phyloP scores from a whole-genome alignment of 805 yeast genomes.

The Candida suzukii region DNA sequence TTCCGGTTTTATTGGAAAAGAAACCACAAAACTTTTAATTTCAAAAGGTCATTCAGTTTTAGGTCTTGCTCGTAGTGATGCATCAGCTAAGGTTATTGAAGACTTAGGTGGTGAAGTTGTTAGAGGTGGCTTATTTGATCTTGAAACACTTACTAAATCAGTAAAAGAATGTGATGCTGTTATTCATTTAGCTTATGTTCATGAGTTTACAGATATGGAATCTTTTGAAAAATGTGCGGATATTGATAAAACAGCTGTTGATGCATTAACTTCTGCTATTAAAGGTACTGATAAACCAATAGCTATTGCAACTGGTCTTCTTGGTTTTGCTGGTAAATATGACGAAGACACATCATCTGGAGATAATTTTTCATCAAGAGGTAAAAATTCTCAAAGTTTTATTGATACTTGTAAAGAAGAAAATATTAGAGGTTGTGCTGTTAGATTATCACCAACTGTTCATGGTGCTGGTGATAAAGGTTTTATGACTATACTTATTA shows the following conservation, averaged over 20 bases:
- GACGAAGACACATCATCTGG: conserved; percentile 3
- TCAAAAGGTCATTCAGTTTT: conserved; percentile 19
- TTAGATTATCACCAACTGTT: conserved; percentile 27
- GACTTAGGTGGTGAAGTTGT: conserved; percentile 16
- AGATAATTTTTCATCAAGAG: neutral
- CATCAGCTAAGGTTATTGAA: conserved; percentile 19
- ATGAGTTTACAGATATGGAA: conserved; percentile 20
- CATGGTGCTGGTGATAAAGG: conserved; percentile 26
- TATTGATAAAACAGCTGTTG: conserved; percentile 21
- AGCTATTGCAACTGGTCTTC: conserved; percentile 19
- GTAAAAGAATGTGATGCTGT: conserved; percentile 28
- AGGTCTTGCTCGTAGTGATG: conserved; percentile 27
- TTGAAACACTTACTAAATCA: conserved; percentile 21
- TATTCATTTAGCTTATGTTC: conserved; percentile 30
- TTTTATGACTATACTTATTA: conserved; percentile 15
- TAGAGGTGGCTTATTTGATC: conserved; percentile 22
- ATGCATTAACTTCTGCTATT: conserved; percentile 21
- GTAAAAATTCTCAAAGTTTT: conserved; percentile 6
- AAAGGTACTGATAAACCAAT: conserved; percentile 24
- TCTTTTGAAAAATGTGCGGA: conserved; percentile 7
- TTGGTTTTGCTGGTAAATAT: neutral
- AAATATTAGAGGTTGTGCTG: conserved; percentile 19
- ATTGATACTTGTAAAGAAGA: conserved; percentile 5
- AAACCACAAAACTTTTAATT: conserved; percentile 15
- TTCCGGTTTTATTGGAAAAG: neutral